phyloP scores from a whole-genome alignment of 768 basidiomycete genomes.

The Harrya chromipes region DNA sequence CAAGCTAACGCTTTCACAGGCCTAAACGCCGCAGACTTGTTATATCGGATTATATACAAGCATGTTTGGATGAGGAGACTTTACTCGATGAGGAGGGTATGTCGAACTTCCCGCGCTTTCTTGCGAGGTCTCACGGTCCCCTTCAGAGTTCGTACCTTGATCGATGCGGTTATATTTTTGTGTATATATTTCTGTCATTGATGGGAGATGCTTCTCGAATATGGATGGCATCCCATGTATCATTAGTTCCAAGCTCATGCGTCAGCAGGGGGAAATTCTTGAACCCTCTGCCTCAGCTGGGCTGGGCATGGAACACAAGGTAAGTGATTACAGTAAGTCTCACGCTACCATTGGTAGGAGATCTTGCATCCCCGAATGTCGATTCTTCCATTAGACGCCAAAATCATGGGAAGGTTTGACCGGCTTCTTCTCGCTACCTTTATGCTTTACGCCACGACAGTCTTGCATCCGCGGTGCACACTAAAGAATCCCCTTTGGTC shows the following conservation, averaged over 20 bases:
- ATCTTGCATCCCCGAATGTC: no score
- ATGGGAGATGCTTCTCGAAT: not conserved
- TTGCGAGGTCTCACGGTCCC: slow-evolving; percentile 1
- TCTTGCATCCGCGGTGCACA: no score
- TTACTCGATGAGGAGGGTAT: slow-evolving; percentile 79
- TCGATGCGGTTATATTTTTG: not conserved
- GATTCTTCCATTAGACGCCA: no score
- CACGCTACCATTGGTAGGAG: not conserved
- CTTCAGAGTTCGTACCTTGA: slow-evolving; percentile 27
- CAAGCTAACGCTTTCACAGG: slow-evolving; percentile 38
- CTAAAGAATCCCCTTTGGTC: no score
- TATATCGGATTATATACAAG: slow-evolving; percentile 71
- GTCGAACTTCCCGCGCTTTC: not conserved
- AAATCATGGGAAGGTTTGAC: no score
- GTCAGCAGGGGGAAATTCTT: no score
- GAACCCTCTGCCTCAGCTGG: no score
- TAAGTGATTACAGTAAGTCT: not conserved
- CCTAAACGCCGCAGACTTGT: slow-evolving; percentile 80
- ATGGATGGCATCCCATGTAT: no score
- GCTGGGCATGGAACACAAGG: no score
- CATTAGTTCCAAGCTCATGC: no score
- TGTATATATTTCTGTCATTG: not conserved
- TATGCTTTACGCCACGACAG: no score
- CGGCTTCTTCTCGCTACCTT: not conserved
- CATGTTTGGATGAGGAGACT: slow-evolving; percentile 80